phyloP scores from a whole-genome alignment of 441 rosid species.

The Bruguiera hainesii region DNA sequence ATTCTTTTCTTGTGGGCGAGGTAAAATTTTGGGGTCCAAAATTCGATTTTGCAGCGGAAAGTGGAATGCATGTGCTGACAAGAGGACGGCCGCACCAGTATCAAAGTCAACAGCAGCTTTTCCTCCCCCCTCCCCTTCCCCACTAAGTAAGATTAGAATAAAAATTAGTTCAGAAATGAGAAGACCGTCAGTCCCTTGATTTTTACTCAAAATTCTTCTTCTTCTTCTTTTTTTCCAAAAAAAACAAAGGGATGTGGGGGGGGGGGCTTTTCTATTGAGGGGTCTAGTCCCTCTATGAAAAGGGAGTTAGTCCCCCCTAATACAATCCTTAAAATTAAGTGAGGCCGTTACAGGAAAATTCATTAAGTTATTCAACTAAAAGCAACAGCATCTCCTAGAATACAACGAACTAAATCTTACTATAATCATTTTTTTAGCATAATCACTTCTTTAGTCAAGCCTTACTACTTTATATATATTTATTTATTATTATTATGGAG shows the following conservation, averaged over 20 bases:
- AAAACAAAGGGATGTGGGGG: too few relatives aligned
- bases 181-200: too few relatives aligned
- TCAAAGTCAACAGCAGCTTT: slow-evolving; percentile 77
- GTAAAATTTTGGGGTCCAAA: slow-evolving; percentile 58
- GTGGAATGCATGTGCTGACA: slow-evolving; percentile 97
- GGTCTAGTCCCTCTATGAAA: too few relatives aligned
- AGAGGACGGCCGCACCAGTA: slow-evolving; percentile 49
- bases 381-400: neutral
- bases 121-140: slow-evolving; percentile 23
- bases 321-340: neutral
- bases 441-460: neutral
- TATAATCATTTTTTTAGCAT: neutral
- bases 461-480: too few relatives aligned
- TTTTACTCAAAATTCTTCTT: too few relatives aligned
- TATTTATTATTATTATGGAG: too few relatives aligned
- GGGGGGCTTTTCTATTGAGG: too few relatives aligned
- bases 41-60: slow-evolving; percentile 81
- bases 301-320: too few relatives aligned
- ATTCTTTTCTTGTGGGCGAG: slow-evolving; percentile 58
- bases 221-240: too few relatives aligned
- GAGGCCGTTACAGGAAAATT: neutral
- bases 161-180: too few relatives aligned
- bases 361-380: neutral
- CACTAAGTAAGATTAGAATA: too few relatives aligned
- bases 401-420: neutral